Conservation (phyloP, 768 basidiomycete genomes). For the Gymnopilus junonius region DNA sequence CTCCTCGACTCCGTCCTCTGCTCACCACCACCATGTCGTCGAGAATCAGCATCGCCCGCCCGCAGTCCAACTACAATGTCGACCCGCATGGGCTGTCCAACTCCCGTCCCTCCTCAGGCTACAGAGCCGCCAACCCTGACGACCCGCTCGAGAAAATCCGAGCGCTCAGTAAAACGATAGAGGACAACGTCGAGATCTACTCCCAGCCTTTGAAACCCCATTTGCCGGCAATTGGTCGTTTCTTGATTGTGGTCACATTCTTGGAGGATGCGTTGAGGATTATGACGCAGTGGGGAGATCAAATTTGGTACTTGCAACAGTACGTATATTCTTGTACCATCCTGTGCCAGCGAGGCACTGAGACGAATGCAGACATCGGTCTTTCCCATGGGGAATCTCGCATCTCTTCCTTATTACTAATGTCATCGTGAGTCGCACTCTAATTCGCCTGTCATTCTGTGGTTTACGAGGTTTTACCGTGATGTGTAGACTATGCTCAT, state of each 20-base stretch:
- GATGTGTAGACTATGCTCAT: conserved; percentile 78
- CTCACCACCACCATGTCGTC: conserved; percentile 66
- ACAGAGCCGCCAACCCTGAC: conserved; percentile 80
- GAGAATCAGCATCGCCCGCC: conserved; percentile 82
- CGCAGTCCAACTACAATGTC: conserved; percentile 55
- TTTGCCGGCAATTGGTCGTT: conserved; percentile 93
- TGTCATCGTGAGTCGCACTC: conserved; percentile 70
- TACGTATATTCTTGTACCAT: conserved; percentile 41
- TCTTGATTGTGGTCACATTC: conserved; percentile 98
- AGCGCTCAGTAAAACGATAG: conserved; percentile 72
- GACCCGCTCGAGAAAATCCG: conserved; percentile 82
- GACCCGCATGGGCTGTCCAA: conserved; percentile 86
- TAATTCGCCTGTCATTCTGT: not conserved
- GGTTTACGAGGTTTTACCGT: not conserved
- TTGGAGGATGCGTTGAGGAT: conserved; percentile 96
- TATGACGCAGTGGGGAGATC: conserved; percentile 93
- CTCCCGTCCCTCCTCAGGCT: conserved; percentile 69
- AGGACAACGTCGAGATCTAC: conserved; percentile 92
- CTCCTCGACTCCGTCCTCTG: conserved; percentile 23
- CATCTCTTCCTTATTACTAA: conserved; percentile 93
- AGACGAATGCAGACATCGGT: conserved; percentile 70
- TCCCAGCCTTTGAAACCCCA: conserved; percentile 94
- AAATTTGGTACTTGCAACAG: conserved; percentile 98
- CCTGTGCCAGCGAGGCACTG: conserved; percentile 7
- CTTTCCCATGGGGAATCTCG: conserved; percentile 95